phyloP scores from a whole-genome alignment of 2,329 filamentous ascomycete genomes.

The Pezicula carpinea region DNA sequence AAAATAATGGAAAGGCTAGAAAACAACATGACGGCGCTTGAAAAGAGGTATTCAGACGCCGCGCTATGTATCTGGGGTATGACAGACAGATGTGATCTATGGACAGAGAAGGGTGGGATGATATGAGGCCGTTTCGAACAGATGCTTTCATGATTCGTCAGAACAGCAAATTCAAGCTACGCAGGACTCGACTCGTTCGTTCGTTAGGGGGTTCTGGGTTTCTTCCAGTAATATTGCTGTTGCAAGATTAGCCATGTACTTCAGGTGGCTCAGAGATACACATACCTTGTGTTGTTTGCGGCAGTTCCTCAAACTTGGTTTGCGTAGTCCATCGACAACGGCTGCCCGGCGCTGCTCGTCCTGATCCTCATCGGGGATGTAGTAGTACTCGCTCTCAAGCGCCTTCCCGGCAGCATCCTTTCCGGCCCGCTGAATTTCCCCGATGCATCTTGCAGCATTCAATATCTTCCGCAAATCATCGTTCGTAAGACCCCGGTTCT shows the following conservation, averaged over 20 bases:
- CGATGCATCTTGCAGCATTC: constrained; percentile 72
- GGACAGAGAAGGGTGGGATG: constrained; percentile 11
- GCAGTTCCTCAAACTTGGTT: constrained; percentile 83
- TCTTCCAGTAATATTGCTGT: constrained; percentile 69
- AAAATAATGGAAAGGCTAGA: constrained; percentile 2
- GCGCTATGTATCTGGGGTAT: constrained; percentile 25
- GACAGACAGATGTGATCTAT: constrained; percentile 7
- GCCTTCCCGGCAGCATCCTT: constrained; percentile 94
- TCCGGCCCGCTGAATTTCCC: constrained; percentile 82
- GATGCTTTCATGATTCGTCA: constrained; percentile 1
- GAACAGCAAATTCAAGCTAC: neutral
- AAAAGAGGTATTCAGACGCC: constrained; percentile 10
- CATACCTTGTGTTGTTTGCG: constrained; percentile 95
- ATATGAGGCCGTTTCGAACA: constrained; percentile 14
- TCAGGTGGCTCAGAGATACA: constrained; percentile 9
- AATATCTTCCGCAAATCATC: constrained; percentile 67
- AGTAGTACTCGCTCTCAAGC: constrained; percentile 96
- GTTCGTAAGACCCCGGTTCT: constrained; percentile 46
- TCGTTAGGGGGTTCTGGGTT: constrained; percentile 50
- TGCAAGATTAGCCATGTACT: constrained; percentile 8
- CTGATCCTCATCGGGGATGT: constrained; percentile 79
- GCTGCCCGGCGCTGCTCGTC: constrained; percentile 75
- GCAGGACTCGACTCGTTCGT: constrained; percentile 10
- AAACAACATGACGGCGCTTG: too few relatives aligned
- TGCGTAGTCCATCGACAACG: constrained; percentile 80